phyloP scores from a whole-genome alignment of 768 basidiomycete genomes.

The Clathrus columnatus region DNA sequence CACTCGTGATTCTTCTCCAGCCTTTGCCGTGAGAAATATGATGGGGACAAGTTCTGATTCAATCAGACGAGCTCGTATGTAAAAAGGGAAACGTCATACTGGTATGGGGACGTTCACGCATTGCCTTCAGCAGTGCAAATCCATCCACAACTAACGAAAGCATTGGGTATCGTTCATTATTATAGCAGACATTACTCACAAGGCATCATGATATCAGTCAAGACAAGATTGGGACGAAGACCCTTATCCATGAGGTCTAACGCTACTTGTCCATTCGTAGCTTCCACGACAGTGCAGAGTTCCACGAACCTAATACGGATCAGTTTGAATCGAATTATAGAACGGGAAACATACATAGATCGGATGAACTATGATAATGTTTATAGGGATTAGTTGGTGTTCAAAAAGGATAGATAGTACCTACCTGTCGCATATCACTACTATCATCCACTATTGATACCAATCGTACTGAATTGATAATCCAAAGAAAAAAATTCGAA shows the following conservation, averaged over 20 bases:
- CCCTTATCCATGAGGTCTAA: constrained; percentile 14
- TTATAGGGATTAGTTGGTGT: neutral
- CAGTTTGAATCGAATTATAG: neutral
- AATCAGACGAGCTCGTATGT: neutral
- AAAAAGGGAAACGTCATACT: constrained; percentile 2
- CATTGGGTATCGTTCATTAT: neutral
- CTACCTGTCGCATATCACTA: constrained; percentile 20
- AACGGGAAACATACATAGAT: constrained; percentile 15
- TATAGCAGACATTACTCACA: constrained; percentile 17
- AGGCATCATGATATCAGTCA: constrained; percentile 30
- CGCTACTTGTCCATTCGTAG: constrained; percentile 23
- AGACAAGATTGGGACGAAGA: constrained; percentile 22
- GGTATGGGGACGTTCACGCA: constrained; percentile 18
- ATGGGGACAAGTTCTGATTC: constrained; percentile 20
- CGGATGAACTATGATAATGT: constrained; percentile 21
- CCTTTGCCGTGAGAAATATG: constrained; percentile 28
- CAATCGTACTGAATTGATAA: neutral
- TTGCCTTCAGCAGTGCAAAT: constrained; percentile 21
- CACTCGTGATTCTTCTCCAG: constrained; percentile 27
- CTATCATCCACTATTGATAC: constrained; percentile 23
- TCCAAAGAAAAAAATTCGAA: neutral
- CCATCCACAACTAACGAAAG: constrained; percentile 23
- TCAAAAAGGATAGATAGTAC: constrained; percentile 13
- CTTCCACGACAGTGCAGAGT: constrained; percentile 26
- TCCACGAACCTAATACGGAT: constrained; percentile 19